phyloP scores from a whole-genome alignment of 208 protist species.

The Crithidia expoeki region DNA sequence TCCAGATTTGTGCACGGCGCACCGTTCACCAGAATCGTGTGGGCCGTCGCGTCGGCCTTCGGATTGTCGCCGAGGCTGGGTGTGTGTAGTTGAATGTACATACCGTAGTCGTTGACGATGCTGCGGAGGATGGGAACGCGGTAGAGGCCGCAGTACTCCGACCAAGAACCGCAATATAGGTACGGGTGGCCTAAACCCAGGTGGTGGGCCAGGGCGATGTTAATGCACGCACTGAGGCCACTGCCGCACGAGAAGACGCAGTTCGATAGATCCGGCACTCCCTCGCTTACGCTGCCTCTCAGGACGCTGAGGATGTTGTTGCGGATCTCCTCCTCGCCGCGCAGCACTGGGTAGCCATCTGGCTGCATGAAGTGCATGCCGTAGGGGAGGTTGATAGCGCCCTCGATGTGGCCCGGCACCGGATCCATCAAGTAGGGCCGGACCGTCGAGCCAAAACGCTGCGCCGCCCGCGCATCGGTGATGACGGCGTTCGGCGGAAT shows the following conservation, averaged over 20 bases:
- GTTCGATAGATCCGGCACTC: constrained; percentile 40
- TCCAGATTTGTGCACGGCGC: constrained; percentile 24
- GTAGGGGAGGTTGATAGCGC: constrained; percentile 68
- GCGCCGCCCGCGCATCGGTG: constrained; percentile 57
- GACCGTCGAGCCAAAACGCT: constrained; percentile 66
- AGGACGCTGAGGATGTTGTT: constrained; percentile 45
- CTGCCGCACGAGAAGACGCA: constrained; percentile 86
- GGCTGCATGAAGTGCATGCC: constrained; percentile 23
- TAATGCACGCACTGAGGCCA: constrained; percentile 80
- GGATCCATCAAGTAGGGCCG: constrained; percentile 59
- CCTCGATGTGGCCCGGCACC: constrained; percentile 78
- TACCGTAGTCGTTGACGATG: constrained; percentile 51
- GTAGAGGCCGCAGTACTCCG: constrained; percentile 66
- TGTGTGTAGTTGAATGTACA: constrained; percentile 57
- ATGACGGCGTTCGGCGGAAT: constrained; percentile 61
- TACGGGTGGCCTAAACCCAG: constrained; percentile 67
- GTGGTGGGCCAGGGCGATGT: constrained; percentile 66
- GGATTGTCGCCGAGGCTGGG: constrained; percentile 41
- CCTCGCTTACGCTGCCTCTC: constrained; percentile 19
- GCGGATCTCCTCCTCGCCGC: constrained; percentile 51
- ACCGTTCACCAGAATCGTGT: constrained; percentile 46
- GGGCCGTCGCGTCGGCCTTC: constrained; percentile 29
- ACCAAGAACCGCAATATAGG: constrained; percentile 87
- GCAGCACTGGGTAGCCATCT: constrained; percentile 36
- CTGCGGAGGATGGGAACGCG: constrained; percentile 48